Evolutionary conservation across 768 basidiomycete genomes (phyloP).

Genomic region (Mycena indigotica): DNA sequence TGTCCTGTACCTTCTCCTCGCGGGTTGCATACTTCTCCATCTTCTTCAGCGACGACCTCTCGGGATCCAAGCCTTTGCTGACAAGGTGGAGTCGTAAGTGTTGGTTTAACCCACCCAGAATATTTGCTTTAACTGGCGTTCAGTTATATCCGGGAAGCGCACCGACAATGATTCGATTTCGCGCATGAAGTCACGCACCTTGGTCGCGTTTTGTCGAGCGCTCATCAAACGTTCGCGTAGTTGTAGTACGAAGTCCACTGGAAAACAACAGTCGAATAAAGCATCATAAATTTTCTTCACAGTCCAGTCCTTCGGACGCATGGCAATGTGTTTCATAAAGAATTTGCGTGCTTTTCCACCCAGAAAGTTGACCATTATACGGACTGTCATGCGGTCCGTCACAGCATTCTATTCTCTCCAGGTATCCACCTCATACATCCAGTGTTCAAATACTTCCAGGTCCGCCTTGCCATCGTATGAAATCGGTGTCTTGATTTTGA

Average conservation of each 20-base stretch:
- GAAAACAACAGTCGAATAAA: slow-evolving; percentile 10
- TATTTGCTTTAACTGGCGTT: slow-evolving; percentile 21
- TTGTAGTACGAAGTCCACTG: slow-evolving; percentile 13
- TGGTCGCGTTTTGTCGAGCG: slow-evolving; percentile 11
- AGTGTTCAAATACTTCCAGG: slow-evolving; percentile 21
- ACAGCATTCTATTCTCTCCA: slow-evolving; percentile 19
- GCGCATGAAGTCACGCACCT: slow-evolving; percentile 25
- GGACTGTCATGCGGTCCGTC: slow-evolving; percentile 3
- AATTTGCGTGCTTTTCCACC: slow-evolving; percentile 24
- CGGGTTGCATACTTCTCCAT: slow-evolving; percentile 16
- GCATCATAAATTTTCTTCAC: slow-evolving; percentile 3
- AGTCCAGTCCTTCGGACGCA: slow-evolving; percentile 10
- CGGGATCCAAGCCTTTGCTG: slow-evolving; percentile 21
- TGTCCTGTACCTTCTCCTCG: slow-evolving; percentile 7
- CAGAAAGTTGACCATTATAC: slow-evolving; percentile 23
- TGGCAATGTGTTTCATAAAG: slow-evolving; percentile 24
- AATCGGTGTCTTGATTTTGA: slow-evolving; percentile 19
- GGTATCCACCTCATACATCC: slow-evolving; percentile 18
- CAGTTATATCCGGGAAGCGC: slow-evolving; percentile 22
- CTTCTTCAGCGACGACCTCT: slow-evolving; percentile 9
- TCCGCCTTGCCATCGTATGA: slow-evolving; percentile 19
- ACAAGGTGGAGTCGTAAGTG: slow-evolving; percentile 25
- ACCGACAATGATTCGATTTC: slow-evolving; percentile 24
- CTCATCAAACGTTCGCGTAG: slow-evolving; percentile 19
- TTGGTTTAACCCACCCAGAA: slow-evolving; percentile 26